Base-by-base conservation (phyloP, 1,284 basidiomycete species). In the Malassezia globosa region DNA sequence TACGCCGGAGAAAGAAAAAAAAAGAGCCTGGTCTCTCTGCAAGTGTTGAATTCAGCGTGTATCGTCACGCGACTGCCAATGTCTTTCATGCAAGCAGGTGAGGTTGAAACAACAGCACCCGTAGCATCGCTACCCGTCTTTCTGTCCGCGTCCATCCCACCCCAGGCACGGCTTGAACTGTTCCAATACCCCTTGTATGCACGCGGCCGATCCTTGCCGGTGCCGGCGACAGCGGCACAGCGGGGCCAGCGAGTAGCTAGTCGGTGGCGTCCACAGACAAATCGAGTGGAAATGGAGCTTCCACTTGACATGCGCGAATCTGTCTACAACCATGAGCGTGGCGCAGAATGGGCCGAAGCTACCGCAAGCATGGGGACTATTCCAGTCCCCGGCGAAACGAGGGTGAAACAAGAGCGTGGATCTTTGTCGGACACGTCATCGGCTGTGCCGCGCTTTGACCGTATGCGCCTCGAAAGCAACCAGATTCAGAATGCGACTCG, bases 101-200 rank as follows among this genome's bases (percentile, higher is more conserved):
- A 41, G n/a, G n/a, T 19, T 23, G 39, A 24, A 19, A 21, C 26
- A 27, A 16, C 29, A 11, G 39, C 57, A 31, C 50, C 64, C 22
- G 58, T 64, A n/a, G 60, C 62, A 8, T 64, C 65, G 2, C 43
- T 69, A n/a, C 68, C 68, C 14, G 60, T 70, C 46, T 70, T 64
- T 37, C 56, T 69, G 11, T 61, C 59, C 44, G 51, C 51, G 36
- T 64, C 64, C 3, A 48, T 66, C 24, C 56, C 60, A n/a, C 46
- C 49, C 27, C 42, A 52, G 4, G 56, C 62, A 4, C 54, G 54
- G 1, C 53, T 70, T 0, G 57, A 66, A 39, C 42, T 69, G 16
- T 67, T 70, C 25, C 66, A 69, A 44, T 70, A 69, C 37, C 68
- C 68, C 7, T 61, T 65, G 42, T 66, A 63, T 34, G 59, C 58